Evolutionary conservation across 306 rosid genomes (phyloP), one percentile per base, ranked within the genome.

Genomic region (Oxytropis ochrocephala): DNA sequence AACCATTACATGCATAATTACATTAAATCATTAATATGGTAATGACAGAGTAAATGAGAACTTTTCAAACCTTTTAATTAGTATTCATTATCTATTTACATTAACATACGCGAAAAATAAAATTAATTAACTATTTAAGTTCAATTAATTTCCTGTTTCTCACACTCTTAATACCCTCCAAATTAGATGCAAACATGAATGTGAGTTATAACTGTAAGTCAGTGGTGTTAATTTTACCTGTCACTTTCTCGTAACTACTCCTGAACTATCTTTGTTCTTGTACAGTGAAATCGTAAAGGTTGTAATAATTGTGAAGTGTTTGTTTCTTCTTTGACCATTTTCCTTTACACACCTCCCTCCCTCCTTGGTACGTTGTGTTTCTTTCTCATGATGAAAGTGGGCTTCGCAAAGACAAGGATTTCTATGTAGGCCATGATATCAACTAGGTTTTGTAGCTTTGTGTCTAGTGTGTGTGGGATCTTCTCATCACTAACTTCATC

Each of bases 381-480:
- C 2, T 42, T 63, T 63, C 58, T 8, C 46, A 73, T 77, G 67
- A 69, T 62, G 56, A 63, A 46, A 32, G 39, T 61, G 66, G 74
- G 67, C 11, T 48, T 76, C 35, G 50, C 0, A 13, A 0, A 21
- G 61, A 73, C 67, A 81, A 35, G 62, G 69, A 38, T 73, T 67
- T 54, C 61, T 64, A 38, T 38, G 77, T 62, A 49, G 82, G 79
- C 60, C 85, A 48, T 21, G 41, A 68, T 41, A 73, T 73, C 24
- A 69, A 48, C 27, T 48, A 8, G 12, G 47, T 8, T 57, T 52
- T 16, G 49, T 69, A 33, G 67, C 55, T 48, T 81, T 77, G 71
- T 77, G 70, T 10, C 21, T 60, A 6, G 2, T 48, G 82, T 68
- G 82, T n/a, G n/a, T n/a, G 85, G 77, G 2, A 66, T 68, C 69